Evolutionary conservation across 805 yeast genomes (phyloP).

Genomic region (Ogataea corticis): DNA sequence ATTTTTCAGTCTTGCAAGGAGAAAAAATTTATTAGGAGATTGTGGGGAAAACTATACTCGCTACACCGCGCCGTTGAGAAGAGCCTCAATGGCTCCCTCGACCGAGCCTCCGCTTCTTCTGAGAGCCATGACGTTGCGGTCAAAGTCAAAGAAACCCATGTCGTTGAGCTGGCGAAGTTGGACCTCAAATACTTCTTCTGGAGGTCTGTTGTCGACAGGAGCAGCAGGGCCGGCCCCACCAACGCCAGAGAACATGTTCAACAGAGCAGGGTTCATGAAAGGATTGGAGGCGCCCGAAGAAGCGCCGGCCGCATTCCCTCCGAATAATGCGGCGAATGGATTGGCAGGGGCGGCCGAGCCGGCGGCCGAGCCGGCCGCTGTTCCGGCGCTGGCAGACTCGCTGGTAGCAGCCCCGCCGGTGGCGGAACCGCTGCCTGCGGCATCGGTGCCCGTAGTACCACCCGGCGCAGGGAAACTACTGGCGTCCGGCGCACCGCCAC

Average conservation of each 20-base stretch:
- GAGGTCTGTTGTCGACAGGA: slow-evolving; percentile 69
- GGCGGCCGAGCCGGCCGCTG: too few relatives aligned
- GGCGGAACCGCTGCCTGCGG: slow-evolving; percentile 25
- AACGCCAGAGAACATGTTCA: slow-evolving; percentile 49
- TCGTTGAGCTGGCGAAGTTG: slow-evolving; percentile 77
- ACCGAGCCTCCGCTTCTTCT: slow-evolving; percentile 97
- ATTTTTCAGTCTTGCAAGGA: not conserved
- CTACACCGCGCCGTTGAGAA: slow-evolving; percentile 61
- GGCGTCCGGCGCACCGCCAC: slow-evolving; percentile 32
- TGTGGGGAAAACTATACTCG: slow-evolving; percentile 3
- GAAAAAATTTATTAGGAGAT: not conserved
- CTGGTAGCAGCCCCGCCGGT: slow-evolving; percentile 25
- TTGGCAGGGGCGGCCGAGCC: slow-evolving; percentile 24
- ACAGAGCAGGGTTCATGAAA: slow-evolving; percentile 48
- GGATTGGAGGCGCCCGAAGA: slow-evolving; percentile 37
- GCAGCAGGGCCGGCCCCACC: slow-evolving; percentile 49
- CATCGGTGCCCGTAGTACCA: slow-evolving; percentile 19
- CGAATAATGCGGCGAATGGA: slow-evolving; percentile 45
- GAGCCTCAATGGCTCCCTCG: slow-evolving; percentile 91
- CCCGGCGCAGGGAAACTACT: slow-evolving; percentile 54
- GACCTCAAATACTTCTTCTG: slow-evolving; percentile 73
- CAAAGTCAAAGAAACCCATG: slow-evolving; percentile 89
- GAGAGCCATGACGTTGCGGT: slow-evolving; percentile 85
- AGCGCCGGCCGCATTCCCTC: slow-evolving; percentile 30
- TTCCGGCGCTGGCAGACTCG: too few relatives aligned